Evolutionary conservation across 2,329 filamentous ascomycete genomes (phyloP), one percentile per base, ranked within the genome.

Genomic region (Sporothrix euskadiensis): DNA sequence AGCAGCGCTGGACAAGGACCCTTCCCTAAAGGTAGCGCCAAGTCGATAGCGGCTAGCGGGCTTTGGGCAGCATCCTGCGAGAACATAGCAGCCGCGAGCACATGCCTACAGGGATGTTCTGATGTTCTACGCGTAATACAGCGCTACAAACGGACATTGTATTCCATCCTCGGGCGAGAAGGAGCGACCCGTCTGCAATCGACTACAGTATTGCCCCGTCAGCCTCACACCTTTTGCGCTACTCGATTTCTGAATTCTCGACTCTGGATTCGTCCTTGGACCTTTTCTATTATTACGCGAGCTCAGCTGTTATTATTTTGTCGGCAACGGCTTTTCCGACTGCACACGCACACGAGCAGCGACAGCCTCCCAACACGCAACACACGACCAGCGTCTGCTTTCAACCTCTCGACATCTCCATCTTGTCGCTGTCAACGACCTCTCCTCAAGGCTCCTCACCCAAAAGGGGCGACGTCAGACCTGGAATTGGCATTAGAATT

Each of bases 51-150:
- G 39, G 35, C n/a, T 4, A 35, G 35, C 35, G 35, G 35, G 5
- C 8, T 59, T 59, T 35, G 16, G 56, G 56, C 56, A 14, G n/a
- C 16, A 14, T 19, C 56, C 19, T 59, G 30, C 56, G 30, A 65
- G 9, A 35, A 12, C 26, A 41, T 14, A 54, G 39, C 39, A 41
- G 39, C 49, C 19, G 49, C 49, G 22, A 44, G 59, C n/a, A 65
- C 59, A 63, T 63, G 59, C 35, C 56, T 44, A 63, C 59, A 63
- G 59, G 59, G 59, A 63, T 63, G 12, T 32, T 19, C 56, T 19
- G 26, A 26, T 26, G 26, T 26, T 26, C 26, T 26, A 26, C 26
- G 26, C 26, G 26, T 26, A 26, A 26, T 26, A 59, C 26, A 49
- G 44, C 44, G 44, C 44, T 49, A 49, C 44, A 49, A 14, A 49